phyloP scores from a whole-genome alignment of 495 filamentous ascomycete genomes.

The Tuber brumale region DNA sequence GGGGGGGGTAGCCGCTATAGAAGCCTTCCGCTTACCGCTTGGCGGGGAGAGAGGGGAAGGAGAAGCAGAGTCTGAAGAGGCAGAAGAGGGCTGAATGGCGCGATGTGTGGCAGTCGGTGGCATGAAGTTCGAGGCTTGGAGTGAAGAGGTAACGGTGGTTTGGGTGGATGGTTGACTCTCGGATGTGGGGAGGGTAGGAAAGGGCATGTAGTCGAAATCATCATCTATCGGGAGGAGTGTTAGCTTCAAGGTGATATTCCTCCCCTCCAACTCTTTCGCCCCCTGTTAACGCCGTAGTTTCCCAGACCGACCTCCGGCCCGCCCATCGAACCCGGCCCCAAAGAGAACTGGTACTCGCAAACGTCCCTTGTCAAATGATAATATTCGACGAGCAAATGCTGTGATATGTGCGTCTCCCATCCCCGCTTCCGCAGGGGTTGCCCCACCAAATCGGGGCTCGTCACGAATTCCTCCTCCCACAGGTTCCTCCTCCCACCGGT shows the following conservation, averaged over 20 bases:
- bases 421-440: background rate
- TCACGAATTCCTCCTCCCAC: conserved; percentile 13
- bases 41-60: conserved; percentile 22
- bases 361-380: conserved; percentile 2
- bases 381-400: conserved; percentile 12
- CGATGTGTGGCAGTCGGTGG: conserved; percentile 9
- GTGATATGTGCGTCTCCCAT: conserved; percentile 26
- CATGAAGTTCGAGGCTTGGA: conserved; percentile 6
- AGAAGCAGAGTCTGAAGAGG: conserved; percentile 28
- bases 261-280: background rate
- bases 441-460: background rate
- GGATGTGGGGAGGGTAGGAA: conserved; percentile 49
- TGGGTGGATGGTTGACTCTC: conserved; percentile 44
- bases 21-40: conserved; percentile 41
- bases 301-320: background rate
- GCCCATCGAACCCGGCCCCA: background rate
- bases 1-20: conserved; percentile 40
- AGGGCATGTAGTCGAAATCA: conserved; percentile 20
- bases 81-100: conserved; percentile 22
- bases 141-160: conserved; percentile 30
- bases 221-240: conserved; percentile 12
- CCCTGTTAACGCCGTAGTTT: background rate
- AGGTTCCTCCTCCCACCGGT: background rate
- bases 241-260: conserved; percentile 14
- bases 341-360: conserved; percentile 6